Percentiles rank a stretch among this genome's conserved stretches.
Evolutionary conservation across 176 grass and related monocot genomes (phyloP).

Genomic region (Poa annua): DNA sequence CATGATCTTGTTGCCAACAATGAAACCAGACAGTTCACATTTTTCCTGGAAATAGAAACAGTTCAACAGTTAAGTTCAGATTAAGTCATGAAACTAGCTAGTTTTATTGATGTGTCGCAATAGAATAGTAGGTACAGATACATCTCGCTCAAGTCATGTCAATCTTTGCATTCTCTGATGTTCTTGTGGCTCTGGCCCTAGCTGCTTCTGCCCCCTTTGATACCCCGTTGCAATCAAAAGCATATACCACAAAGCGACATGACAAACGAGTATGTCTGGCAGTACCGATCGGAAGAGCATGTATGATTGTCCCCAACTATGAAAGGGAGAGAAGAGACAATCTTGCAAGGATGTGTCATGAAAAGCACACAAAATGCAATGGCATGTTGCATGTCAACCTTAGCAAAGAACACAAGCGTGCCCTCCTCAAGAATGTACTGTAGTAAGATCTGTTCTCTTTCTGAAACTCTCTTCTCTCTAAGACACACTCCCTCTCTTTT

Average conservation of each 20-base stretch:
- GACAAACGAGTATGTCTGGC: constrained; percentile 36
- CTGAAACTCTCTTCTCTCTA: constrained; percentile 7
- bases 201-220: constrained; percentile 20
- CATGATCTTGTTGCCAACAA: constrained; percentile 10
- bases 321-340: constrained; percentile 30
- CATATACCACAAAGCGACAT: constrained; percentile 39
- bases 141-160: constrained; percentile 40
- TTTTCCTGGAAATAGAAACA: background rate
- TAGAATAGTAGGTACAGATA: constrained; percentile 27
- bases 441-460: constrained; percentile 38
- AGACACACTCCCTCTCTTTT: constrained; percentile 38
- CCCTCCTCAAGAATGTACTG: constrained; percentile 46
- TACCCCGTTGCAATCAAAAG: constrained; percentile 26
- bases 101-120: background rate
- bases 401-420: constrained; percentile 54
- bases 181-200: constrained; percentile 46
- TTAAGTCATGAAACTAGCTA: background rate
- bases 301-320: constrained; percentile 44
- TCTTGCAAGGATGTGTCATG: constrained; percentile 43
- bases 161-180: constrained; percentile 49
- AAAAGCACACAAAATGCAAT: constrained; percentile 58
- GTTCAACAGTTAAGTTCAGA: background rate
- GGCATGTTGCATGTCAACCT: constrained; percentile 71
- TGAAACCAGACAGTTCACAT: background rate
- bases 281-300: constrained; percentile 37